phyloP scores from a whole-genome alignment of 2,329 filamentous ascomycete species.

The Xylaria arbuscula region DNA sequence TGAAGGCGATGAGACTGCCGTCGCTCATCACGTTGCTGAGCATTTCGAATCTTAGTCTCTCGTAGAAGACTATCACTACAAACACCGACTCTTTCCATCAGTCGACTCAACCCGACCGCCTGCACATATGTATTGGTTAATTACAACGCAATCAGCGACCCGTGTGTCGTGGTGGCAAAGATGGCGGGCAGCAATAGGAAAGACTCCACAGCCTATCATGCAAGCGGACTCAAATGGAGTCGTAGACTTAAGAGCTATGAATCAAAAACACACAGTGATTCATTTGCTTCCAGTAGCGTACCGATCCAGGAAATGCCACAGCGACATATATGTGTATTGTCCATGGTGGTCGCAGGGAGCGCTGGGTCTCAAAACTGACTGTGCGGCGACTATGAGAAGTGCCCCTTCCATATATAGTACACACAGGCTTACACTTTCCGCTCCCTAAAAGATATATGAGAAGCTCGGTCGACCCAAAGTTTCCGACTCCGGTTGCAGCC shows the following conservation, averaged over 20 bases:
- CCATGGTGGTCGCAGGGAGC: neutral
- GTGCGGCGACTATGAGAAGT: neutral
- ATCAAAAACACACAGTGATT: neutral
- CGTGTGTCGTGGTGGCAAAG: neutral
- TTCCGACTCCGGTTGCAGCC: neutral
- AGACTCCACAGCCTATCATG: neutral
- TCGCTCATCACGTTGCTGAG: slow-evolving; percentile 72
- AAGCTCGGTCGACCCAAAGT: neutral
- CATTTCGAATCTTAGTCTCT: slow-evolving; percentile 59
- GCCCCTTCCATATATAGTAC: neutral
- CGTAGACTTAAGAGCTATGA: neutral
- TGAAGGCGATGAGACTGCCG: slow-evolving; percentile 74
- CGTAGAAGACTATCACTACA: neutral
- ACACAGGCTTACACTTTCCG: neutral
- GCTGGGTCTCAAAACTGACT: neutral
- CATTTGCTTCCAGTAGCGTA: neutral
- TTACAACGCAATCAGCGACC: neutral
- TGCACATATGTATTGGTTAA: neutral
- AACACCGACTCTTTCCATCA: neutral
- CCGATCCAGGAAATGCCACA: neutral
- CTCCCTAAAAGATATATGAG: neutral
- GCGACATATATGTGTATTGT: no score
- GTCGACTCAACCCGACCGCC: neutral
- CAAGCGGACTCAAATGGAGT: neutral
- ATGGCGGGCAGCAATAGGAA: neutral